Conservation (phyloP, 306 rosid genomes). For the Biancaea sappan region DNA sequence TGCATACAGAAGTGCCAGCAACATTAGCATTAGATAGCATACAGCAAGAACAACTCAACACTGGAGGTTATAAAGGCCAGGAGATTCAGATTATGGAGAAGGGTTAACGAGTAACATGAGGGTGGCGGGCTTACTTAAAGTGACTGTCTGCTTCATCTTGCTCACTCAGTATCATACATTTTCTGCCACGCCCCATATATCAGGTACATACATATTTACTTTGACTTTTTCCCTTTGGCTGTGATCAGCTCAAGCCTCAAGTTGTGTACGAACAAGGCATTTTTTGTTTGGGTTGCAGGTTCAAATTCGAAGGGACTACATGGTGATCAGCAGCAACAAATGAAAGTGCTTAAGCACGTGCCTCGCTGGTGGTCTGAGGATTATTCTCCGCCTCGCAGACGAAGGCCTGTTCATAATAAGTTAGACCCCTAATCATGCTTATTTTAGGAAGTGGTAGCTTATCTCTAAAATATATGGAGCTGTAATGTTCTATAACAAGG, state of each 20-base stretch:
- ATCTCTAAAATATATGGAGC: neutral
- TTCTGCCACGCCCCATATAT: constrained; percentile 21
- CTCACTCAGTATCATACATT: constrained; percentile 4
- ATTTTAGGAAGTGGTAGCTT: neutral
- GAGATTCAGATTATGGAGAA: constrained; percentile 2
- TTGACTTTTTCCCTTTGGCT: neutral
- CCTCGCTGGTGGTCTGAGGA: constrained; percentile 42
- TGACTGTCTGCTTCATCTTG: constrained; percentile 32
- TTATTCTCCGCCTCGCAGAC: constrained; percentile 35
- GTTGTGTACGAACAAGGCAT: neutral
- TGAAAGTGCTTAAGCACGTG: neutral
- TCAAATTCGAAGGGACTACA: neutral
- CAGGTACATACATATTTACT: constrained; percentile 31
- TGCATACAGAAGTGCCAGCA: constrained; percentile 8
- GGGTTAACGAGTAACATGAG: constrained; percentile 22
- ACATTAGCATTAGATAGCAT: neutral
- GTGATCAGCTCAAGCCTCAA: neutral
- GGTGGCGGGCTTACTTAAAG: constrained; percentile 25
- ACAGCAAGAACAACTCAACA: neutral
- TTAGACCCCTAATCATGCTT: constrained; percentile 25
- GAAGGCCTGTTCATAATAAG: constrained; percentile 40
- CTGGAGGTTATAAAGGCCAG: neutral
- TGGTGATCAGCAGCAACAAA: neutral
- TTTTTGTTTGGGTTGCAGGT: constrained; percentile 28
- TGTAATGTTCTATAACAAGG: neutral